phyloP scores from a whole-genome alignment of 495 filamentous ascomycete species.

The Physcia stellaris region DNA sequence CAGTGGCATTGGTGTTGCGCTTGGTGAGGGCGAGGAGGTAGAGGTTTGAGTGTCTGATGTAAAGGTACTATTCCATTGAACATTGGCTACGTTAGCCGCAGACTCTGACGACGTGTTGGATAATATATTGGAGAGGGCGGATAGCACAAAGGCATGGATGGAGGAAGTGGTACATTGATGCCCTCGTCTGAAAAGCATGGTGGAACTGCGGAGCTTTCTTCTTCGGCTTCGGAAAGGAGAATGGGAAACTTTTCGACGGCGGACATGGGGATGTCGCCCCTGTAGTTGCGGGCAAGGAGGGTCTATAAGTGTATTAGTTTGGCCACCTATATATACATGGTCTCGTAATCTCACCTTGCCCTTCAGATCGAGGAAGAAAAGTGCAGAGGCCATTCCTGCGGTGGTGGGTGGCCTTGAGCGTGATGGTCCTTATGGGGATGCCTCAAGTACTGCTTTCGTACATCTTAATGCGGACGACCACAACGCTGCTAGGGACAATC shows the following conservation, averaged over 20 bases:
- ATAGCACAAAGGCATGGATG: background rate
- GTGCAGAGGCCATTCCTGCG: conserved; percentile 72
- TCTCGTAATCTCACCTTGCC: conserved; percentile 62
- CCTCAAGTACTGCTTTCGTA: no score
- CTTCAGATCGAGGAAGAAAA: conserved; percentile 99
- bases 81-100: no score
- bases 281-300: conserved; percentile 95
- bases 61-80: conserved; percentile 99
- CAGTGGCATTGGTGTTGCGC: conserved; percentile 96
- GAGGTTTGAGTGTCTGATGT: conserved; percentile 98
- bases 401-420: background rate
- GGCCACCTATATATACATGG: conserved; percentile 2
- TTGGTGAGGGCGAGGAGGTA: conserved; percentile 97
- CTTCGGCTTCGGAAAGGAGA: conserved; percentile 95
- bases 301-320: conserved; percentile 46
- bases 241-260: conserved; percentile 97
- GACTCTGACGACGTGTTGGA: background rate
- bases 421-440: no score
- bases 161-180: conserved; percentile 62
- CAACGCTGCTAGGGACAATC: no score
- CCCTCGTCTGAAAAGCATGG: conserved; percentile 98
- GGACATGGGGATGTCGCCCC: conserved; percentile 98
- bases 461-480: no score
- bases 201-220: conserved; percentile 94
- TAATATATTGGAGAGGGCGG: background rate